Evolutionary conservation across 306 rosid species (phyloP).

Genomic region (Citrullus mucosospermus): DNA sequence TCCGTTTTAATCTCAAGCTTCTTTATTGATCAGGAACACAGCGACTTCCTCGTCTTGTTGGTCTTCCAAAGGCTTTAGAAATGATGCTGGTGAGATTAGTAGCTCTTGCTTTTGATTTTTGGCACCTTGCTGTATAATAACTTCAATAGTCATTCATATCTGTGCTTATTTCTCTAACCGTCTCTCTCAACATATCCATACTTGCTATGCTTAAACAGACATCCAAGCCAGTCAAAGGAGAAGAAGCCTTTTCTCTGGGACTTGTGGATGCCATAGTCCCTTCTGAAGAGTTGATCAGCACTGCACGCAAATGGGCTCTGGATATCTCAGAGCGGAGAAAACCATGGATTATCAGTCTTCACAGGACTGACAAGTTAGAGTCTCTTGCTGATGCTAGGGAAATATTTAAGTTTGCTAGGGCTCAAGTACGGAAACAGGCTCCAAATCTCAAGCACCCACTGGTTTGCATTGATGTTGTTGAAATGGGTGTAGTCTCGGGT

Average conservation of each 20-base stretch:
- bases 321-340: constrained; percentile 50
- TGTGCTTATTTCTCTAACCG: background rate
- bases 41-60: constrained; percentile 98
- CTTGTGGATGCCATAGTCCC: constrained; percentile 77
- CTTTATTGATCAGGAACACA: constrained; percentile 67
- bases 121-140: background rate
- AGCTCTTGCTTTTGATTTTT: background rate
- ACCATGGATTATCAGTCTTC: constrained; percentile 90
- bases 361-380: constrained; percentile 70
- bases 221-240: constrained; percentile 74
- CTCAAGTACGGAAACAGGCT: constrained; percentile 59
- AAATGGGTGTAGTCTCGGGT: constrained; percentile 76
- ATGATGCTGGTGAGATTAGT: constrained; percentile 66
- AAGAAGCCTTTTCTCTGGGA: constrained; percentile 70
- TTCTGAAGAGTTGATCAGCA: constrained; percentile 47
- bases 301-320: constrained; percentile 82
- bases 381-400: constrained; percentile 90
- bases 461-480: constrained; percentile 86
- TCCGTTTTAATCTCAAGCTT: constrained; percentile 15
- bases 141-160: background rate
- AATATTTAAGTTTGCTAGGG: constrained; percentile 70
- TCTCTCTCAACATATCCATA: background rate
- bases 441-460: constrained; percentile 88
- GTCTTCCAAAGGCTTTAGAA: constrained; percentile 80
- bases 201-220: constrained; percentile 24